phyloP scores from a whole-genome alignment of 1,139 yeast species.

The Casaregolazyma lundiana region DNA sequence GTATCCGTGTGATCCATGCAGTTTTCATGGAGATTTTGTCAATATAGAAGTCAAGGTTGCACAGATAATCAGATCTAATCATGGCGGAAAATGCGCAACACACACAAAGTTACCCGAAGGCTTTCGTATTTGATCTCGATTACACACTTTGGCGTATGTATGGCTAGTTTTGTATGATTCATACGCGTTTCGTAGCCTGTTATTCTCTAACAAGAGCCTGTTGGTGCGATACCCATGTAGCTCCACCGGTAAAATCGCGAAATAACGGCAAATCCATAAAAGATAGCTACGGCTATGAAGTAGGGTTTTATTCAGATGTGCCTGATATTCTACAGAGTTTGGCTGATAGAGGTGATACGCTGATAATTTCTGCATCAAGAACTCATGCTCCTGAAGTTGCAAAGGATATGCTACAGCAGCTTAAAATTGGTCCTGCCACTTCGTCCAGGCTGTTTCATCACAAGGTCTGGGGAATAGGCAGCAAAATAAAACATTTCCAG shows the following conservation, averaged over 20 bases:
- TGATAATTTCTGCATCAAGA: conserved; percentile 61
- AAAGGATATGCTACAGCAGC: conserved; percentile 44
- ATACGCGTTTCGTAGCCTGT: too few relatives aligned
- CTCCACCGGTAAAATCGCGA: conserved; percentile 44
- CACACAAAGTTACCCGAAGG: conserved; percentile 41
- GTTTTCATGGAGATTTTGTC: conserved; percentile 2
- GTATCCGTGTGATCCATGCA: neutral
- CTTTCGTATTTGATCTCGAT: conserved; percentile 70
- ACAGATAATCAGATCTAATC: neutral
- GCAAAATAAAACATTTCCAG: conserved; percentile 57
- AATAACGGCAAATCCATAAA: conserved; percentile 29
- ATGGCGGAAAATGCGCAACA: neutral
- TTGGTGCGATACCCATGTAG: conserved; percentile 66
- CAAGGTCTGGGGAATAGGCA: conserved; percentile 63
- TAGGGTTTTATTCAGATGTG: conserved; percentile 58
- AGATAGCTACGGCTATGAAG: conserved; percentile 47
- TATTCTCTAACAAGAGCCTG: conserved; percentile 28
- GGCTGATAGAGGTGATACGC: conserved; percentile 38
- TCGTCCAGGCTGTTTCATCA: conserved; percentile 47
- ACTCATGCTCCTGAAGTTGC: conserved; percentile 66
- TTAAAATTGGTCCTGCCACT: conserved; percentile 47
- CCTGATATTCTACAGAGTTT: conserved; percentile 49
- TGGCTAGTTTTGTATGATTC: neutral
- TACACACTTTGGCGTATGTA: conserved; percentile 76
- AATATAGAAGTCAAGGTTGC: neutral